Percentiles rank a stretch among this genome's conserved stretches.
Evolutionary conservation across 768 basidiomycete genomes (phyloP).

Genomic region (Boletus sensibilis): DNA sequence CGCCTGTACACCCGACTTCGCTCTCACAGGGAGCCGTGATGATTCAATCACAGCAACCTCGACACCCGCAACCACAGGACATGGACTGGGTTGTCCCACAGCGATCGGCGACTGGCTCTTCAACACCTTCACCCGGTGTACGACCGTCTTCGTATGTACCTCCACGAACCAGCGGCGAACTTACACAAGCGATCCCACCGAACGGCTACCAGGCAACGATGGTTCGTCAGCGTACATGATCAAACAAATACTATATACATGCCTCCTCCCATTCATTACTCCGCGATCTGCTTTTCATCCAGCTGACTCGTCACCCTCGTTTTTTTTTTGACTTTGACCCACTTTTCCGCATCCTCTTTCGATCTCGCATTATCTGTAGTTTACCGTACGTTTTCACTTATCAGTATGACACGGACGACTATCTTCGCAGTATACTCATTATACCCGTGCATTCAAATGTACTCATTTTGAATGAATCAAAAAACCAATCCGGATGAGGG

Average conservation of each 20-base stretch:
- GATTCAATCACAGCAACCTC: conserved; percentile 44
- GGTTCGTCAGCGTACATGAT: conserved; percentile 53
- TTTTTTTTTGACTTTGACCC: conserved; percentile 12
- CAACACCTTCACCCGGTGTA: conserved; percentile 36
- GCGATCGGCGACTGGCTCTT: conserved; percentile 38
- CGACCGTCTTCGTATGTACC: conserved; percentile 54
- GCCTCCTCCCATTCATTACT: conserved; percentile 16
- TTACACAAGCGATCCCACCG: conserved; percentile 37
- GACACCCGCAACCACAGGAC: conserved; percentile 44
- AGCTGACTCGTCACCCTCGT: conserved; percentile 29
- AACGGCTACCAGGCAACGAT: conserved; percentile 47
- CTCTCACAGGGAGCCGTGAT: conserved; percentile 44
- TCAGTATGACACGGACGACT: conserved; percentile 60
- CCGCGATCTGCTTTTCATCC: conserved; percentile 24
- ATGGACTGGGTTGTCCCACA: conserved; percentile 39
- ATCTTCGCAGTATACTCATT: conserved; percentile 56
- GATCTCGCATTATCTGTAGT: conserved; percentile 61
- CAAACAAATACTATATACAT: not conserved
- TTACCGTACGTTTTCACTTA: conserved; percentile 48
- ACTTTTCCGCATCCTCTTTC: conserved; percentile 34
- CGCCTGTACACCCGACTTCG: conserved; percentile 44
- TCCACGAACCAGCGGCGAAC: conserved; percentile 45
- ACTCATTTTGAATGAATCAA: conserved; percentile 38
- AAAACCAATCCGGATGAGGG: conserved; percentile 8
- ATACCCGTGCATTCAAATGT: conserved; percentile 51